A percentile compares a stretch with the other conserved stretches of the same genome.
Conservation (phyloP, 2,329 filamentous ascomycete genomes). For the Torrubiellomyces zombiae region DNA sequence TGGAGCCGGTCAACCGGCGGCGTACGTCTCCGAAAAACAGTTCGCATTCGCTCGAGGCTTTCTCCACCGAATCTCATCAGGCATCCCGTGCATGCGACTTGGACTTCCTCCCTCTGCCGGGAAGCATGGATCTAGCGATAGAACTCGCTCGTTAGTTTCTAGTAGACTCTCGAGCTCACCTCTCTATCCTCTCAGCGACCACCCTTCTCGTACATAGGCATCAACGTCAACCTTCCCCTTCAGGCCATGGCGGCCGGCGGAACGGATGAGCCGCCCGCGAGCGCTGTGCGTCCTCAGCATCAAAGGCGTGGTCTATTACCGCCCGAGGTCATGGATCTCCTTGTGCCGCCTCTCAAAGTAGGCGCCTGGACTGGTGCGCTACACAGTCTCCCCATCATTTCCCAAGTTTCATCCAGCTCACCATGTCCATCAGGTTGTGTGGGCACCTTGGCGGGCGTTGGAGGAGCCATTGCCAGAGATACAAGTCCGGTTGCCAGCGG, state of each 20-base stretch:
- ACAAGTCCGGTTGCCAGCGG: constrained; percentile 55
- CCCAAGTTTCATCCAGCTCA: constrained; percentile 3
- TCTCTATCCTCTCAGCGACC: no score
- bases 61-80: no score
- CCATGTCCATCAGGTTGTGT: constrained; percentile 29
- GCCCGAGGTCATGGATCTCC: constrained; percentile 25
- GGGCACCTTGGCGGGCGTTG: constrained; percentile 49
- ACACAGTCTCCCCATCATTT: constrained; percentile 1
- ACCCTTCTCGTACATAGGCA: no score
- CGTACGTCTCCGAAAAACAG: no score
- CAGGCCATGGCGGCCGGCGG: constrained; percentile 7
- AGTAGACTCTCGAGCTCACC: no score
- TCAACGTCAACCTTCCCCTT: no score
- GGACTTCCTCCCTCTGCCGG: no score
- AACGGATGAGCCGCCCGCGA: constrained; percentile 6
- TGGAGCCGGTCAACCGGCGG: no score
- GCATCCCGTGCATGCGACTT: no score
- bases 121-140: no score
- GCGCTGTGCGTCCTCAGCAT: constrained; percentile 8
- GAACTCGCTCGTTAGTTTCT: no score
- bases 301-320: constrained; percentile 21
- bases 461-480: constrained; percentile 55
- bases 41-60: no score
- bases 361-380: constrained; percentile 39
- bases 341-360: constrained; percentile 37